A percentile compares a stretch with the other conserved stretches of the same genome.
Evolutionary conservation across 75 land plant species (phyloP).

Genomic region (Picea glauca): DNA sequence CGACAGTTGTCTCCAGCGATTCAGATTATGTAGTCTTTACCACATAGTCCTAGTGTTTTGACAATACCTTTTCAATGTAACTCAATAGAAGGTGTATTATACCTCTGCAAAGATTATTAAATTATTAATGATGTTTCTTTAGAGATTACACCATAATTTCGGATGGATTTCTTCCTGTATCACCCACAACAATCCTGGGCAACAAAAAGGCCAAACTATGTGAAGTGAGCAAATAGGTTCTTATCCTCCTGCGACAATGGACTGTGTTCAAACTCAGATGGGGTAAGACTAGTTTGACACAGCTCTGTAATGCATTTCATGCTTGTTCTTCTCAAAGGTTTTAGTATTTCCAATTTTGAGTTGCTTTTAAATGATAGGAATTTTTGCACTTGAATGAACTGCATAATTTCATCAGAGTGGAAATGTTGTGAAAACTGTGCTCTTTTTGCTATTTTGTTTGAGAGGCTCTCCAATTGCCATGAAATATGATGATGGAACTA

Average conservation of each 20-base stretch:
- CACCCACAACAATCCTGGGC: too few relatives aligned
- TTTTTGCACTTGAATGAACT: background rate
- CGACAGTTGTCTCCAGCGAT: too few relatives aligned
- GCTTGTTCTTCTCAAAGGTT: background rate
- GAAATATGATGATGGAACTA: background rate
- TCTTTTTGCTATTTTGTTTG: background rate
- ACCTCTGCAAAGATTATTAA: too few relatives aligned
- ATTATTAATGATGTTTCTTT: too few relatives aligned
- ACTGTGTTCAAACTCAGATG: background rate
- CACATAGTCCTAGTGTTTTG: too few relatives aligned
- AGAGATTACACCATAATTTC: too few relatives aligned
- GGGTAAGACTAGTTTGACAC: slow-evolving; percentile 13
- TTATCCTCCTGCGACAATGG: slow-evolving; percentile 39
- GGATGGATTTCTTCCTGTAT: too few relatives aligned
- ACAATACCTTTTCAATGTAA: too few relatives aligned
- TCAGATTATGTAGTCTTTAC: too few relatives aligned
- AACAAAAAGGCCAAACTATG: too few relatives aligned
- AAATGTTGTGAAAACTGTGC: background rate
- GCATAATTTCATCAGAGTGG: background rate
- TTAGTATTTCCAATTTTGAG: background rate
- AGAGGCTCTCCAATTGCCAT: background rate
- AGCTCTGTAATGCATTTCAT: background rate
- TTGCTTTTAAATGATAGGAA: background rate
- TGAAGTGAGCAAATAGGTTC: slow-evolving; percentile 18
- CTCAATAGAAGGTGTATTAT: too few relatives aligned